phyloP scores from a whole-genome alignment of 1,139 yeast species.

The Tardiomyces blankii region DNA sequence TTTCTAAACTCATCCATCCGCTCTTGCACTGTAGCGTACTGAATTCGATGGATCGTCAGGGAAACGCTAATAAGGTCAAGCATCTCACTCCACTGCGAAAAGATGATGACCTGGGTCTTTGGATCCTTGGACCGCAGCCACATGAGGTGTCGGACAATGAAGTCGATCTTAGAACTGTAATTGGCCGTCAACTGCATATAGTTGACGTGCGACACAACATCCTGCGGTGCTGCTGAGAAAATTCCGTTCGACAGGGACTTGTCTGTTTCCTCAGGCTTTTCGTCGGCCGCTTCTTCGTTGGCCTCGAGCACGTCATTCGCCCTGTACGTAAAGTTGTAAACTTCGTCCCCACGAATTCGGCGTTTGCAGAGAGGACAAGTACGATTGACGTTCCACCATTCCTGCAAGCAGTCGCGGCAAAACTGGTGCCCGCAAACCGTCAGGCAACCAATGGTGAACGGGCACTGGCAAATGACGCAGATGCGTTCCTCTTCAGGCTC shows the following conservation, averaged over 20 bases:
- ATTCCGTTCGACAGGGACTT: conserved; percentile 37
- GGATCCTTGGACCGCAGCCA: conserved; percentile 51
- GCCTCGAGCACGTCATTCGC: neutral
- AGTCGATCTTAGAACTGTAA: conserved; percentile 79
- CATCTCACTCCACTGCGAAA: conserved; percentile 82
- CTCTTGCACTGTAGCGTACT: conserved; percentile 29
- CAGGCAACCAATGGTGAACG: conserved; percentile 62
- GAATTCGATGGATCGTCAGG: conserved; percentile 45
- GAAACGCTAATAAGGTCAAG: conserved; percentile 60
- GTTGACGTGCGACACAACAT: neutral
- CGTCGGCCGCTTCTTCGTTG: conserved; percentile 1
- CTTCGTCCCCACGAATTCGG: conserved; percentile 31
- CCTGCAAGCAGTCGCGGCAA: conserved; percentile 63
- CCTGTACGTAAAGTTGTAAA: conserved; percentile 38
- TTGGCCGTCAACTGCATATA: conserved; percentile 10
- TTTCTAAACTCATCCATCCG: conserved; percentile 56
- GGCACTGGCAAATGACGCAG: conserved; percentile 69
- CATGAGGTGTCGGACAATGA: conserved; percentile 57
- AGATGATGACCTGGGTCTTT: conserved; percentile 65
- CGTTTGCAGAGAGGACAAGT: conserved; percentile 76
- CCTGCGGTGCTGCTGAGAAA: conserved; percentile 12
- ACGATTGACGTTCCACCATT: conserved; percentile 50
- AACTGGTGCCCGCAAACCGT: conserved; percentile 87
- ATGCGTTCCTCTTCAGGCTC: conserved; percentile 30
- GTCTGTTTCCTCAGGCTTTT: conserved; percentile 37